Base-by-base conservation (phyloP, 768 basidiomycete species). In the Trametes cinnabarina region DNA sequence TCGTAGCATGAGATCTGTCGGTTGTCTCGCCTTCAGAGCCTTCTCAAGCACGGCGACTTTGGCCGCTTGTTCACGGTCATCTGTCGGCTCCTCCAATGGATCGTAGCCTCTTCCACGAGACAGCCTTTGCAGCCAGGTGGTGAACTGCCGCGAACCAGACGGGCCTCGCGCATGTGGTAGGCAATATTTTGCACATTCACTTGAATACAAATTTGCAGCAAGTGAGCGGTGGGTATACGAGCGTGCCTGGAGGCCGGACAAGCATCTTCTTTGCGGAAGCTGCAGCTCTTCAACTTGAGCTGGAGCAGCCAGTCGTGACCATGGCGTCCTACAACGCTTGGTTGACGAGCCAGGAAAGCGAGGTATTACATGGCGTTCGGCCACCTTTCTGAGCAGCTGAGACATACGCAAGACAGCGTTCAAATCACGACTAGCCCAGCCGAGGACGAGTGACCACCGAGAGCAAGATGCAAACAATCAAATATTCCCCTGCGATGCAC, bases 1-100 rank as follows among this genome's bases (percentile, higher is more conserved):
- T 65, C 93, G 85, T 58, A 97, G 77, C 84, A 92, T 90, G 60
- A 95, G 84, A 66, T 96, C 94, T 32, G 91, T 84, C 22, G 92
- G 90, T 66, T 93, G 88, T 51, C 92, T 83, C 55, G 89, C 88
- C 70, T 91, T 91, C 82, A 92, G 86, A 58, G 90, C 86, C 63
- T 88, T 91, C 66, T 92, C 91, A 47, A 93, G 74, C 59, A 94
- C 86, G 49, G 86, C 85, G 26, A 81, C 81, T 66, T 86, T 85
- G 1, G 87, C 81, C 32, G 77, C 78, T 66, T 91, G 88, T 71
- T 93, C 89, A 66, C 87, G 82, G 37, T 60, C 61, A 43, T 73
- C 70, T 30, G 68, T 53, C 11, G 66, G 62, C 30, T 65, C 61
- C 8, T 60, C 50, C 47, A 54, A 48, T 9, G 49, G 53, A 20